Evolutionary conservation across 148 eudicot genomes (phyloP), one percentile per base, ranked within the genome.

Genomic region (Rhododendron kiyosumense): DNA sequence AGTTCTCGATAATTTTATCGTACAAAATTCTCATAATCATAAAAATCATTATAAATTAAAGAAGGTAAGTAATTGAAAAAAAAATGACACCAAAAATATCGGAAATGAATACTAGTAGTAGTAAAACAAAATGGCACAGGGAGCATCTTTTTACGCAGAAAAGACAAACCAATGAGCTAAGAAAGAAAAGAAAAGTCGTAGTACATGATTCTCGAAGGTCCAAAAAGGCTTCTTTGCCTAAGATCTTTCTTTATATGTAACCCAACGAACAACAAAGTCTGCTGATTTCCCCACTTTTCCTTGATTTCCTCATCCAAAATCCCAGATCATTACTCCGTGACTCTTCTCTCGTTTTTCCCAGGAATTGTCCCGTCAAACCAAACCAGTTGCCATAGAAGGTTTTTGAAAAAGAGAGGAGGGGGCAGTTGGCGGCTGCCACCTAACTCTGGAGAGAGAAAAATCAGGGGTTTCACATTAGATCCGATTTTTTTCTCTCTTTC

Each of bases 391-490:
- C 41, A 74, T 61, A 74, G 67, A 84, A 28, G 26, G 32, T 32
- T 59, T 13, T n/a, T 63, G 14, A 63, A 10, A 63, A 28, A 63
- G 30, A 63, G 7, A 28, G 30, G 69, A 74, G 69, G 63, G 65
- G 82, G 15, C 81, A 77, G 87, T 87, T 85, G 88, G 91, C 59
- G 81, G 86, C 85, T 78, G 63, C 52, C 57, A 82, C 90, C 86
- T 85, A 87, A 81, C 82, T 63, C 46, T 57, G 18, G 41, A n/a
- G 59, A 78, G 79, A 85, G 71, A 82, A 45, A 73, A 79, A 69
- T 85, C 57, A 34, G 28, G 57, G 84, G 84, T 46, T 90, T 90
- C 88, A 85, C 92, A 88, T 86, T 83, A 86, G 90, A 88, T 88
- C 90, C 34, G 82, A 13, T 59, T 54, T n/a, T 51, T 20, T 36